phyloP scores from a whole-genome alignment of 2,329 filamentous ascomycete species.

The Colletotrichum shisoi region DNA sequence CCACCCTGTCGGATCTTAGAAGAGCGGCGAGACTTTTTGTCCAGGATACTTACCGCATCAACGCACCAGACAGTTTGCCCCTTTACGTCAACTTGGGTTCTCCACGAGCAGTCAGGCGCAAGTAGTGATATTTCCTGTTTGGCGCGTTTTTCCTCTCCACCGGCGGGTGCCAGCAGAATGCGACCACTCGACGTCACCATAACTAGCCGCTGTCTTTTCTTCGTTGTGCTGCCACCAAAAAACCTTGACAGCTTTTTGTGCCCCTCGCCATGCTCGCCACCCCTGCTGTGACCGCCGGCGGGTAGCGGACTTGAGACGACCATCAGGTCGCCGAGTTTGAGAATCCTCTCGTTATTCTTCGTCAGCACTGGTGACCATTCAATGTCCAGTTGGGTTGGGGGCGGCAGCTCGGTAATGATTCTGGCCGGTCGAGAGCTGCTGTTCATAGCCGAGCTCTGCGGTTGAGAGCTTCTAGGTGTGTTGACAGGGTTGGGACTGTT shows the following conservation, averaged over 20 bases:
- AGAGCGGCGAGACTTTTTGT: slow-evolving; percentile 34
- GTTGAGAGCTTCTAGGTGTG: slow-evolving; percentile 47
- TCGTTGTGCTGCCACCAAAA: slow-evolving; percentile 88
- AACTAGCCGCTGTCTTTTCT: slow-evolving; percentile 90
- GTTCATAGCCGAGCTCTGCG: slow-evolving; percentile 53
- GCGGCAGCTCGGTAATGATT: slow-evolving; percentile 92
- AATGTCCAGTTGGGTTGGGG: slow-evolving; percentile 95
- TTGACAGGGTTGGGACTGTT: slow-evolving; percentile 45
- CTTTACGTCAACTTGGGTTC: slow-evolving; percentile 82
- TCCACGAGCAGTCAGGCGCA: slow-evolving; percentile 77
- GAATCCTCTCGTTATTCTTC: slow-evolving; percentile 87
- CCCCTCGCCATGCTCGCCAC: slow-evolving; percentile 68
- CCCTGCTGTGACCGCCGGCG: slow-evolving; percentile 75
- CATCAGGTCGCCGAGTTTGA: slow-evolving; percentile 90
- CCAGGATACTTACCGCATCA: slow-evolving; percentile 76
- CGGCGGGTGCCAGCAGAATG: slow-evolving; percentile 87
- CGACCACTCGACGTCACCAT: slow-evolving; percentile 93
- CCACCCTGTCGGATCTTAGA: slow-evolving; percentile 68
- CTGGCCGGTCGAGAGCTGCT: slow-evolving; percentile 70
- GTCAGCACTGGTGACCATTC: slow-evolving; percentile 98
- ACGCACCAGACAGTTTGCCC: slow-evolving; percentile 88
- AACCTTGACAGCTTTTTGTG: slow-evolving; percentile 93
- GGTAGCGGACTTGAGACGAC: slow-evolving; percentile 81
- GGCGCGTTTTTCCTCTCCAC: slow-evolving; percentile 93
- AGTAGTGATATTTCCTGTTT: slow-evolving; percentile 92